Percentiles rank a stretch among this genome's conserved stretches.
phyloP scores from a whole-genome alignment of 306 rosid genomes.

The Vigna mungo region DNA sequence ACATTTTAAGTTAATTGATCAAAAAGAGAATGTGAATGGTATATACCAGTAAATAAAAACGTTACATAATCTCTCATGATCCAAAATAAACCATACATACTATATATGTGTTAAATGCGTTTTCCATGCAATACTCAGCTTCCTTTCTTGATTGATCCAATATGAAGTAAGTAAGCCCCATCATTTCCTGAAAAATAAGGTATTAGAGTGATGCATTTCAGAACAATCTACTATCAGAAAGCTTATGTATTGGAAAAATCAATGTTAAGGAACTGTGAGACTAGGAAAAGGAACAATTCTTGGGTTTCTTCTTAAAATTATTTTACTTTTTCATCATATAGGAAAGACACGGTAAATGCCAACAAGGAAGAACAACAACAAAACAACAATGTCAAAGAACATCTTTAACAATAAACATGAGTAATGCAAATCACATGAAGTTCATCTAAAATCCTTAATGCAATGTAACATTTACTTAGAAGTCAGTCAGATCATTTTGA shows the following conservation, averaged over 20 bases:
- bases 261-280: slow-evolving; percentile 22
- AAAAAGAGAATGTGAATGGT: slow-evolving; percentile 35
- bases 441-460: slow-evolving; percentile 18
- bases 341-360: neutral
- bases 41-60: slow-evolving; percentile 22
- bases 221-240: slow-evolving; percentile 32
- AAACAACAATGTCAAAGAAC: slow-evolving; percentile 7
- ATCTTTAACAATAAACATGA: slow-evolving; percentile 15
- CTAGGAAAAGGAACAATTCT: neutral
- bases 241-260: neutral
- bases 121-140: slow-evolving; percentile 99
- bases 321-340: neutral
- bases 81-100: slow-evolving; percentile 63
- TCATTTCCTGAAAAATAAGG: slow-evolving; percentile 84
- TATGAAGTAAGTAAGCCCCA: slow-evolving; percentile 93
- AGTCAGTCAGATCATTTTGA: slow-evolving; percentile 8
- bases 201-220: slow-evolving; percentile 26
- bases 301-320: neutral
- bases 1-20: slow-evolving; percentile 48
- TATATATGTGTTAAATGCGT: slow-evolving; percentile 88
- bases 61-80: slow-evolving; percentile 10
- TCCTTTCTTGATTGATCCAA: slow-evolving; percentile 95
- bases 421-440: neutral
- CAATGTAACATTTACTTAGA: neutral
- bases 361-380: slow-evolving; percentile 8